phyloP scores from a whole-genome alignment of 2,329 filamentous ascomycete species.

The Parastagonospora avenae region DNA sequence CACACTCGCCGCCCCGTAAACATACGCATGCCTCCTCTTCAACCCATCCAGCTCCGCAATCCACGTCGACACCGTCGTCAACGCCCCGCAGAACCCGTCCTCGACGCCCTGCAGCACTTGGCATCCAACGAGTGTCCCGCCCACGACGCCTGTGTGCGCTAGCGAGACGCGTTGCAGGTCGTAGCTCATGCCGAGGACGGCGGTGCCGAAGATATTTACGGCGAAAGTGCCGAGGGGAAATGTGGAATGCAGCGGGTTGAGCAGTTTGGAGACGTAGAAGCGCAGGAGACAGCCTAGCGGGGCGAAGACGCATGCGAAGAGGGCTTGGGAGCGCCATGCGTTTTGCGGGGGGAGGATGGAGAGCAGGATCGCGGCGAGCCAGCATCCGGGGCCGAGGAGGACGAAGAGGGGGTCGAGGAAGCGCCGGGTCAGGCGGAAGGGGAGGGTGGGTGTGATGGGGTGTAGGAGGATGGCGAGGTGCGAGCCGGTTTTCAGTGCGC shows the following conservation, averaged over 20 bases:
- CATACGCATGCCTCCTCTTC: conserved; percentile 63
- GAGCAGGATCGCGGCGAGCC: conserved; percentile 78
- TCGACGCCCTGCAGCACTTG: conserved; percentile 54
- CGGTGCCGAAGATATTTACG: conserved; percentile 79
- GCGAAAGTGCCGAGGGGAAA: conserved; percentile 88
- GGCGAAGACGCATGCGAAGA: conserved; percentile 82
- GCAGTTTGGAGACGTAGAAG: conserved; percentile 71
- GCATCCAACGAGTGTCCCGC: conserved; percentile 50
- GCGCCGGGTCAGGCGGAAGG: conserved; percentile 61
- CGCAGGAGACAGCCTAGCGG: conserved; percentile 77
- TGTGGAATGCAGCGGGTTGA: conserved; percentile 69
- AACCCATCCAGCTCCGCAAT: conserved; percentile 51
- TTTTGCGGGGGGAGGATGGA: conserved; percentile 71
- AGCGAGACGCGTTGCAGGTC: conserved; percentile 73
- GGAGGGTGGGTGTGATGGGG: conserved; percentile 63
- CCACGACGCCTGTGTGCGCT: conserved; percentile 50
- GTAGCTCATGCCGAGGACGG: conserved; percentile 75
- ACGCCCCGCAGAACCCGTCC: conserved; percentile 56
- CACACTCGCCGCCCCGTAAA: conserved; percentile 70
- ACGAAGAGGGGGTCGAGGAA: conserved; percentile 68
- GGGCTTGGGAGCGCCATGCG: conserved; percentile 74
- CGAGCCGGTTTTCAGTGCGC: conserved; percentile 72
- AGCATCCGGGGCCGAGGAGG: conserved; percentile 72
- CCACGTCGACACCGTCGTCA: conserved; percentile 57
- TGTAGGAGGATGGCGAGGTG: conserved; percentile 73